phyloP scores from a whole-genome alignment of 2,329 filamentous ascomycete genomes.

The Botrytis cinerea region DNA sequence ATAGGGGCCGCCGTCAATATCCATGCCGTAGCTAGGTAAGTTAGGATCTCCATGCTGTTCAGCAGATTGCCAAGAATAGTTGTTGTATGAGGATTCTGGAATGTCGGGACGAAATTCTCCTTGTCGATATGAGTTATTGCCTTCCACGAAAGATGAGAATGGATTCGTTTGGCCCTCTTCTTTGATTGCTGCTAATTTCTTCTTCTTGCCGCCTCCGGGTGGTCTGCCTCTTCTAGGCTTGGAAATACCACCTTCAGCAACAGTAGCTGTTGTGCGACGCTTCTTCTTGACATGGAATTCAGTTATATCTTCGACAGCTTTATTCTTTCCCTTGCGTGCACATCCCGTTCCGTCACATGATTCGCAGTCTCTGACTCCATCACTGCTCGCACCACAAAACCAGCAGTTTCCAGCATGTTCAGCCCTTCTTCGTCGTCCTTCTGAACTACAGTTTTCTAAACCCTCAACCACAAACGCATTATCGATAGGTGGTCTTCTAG shows the following conservation, averaged over 20 bases:
- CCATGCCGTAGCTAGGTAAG: background rate
- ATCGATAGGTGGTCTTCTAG: slow-evolving; percentile 35
- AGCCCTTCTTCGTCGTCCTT: slow-evolving; percentile 26
- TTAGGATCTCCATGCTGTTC: background rate
- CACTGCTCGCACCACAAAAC: slow-evolving; percentile 28
- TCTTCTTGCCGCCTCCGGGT: background rate
- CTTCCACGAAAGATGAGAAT: background rate
- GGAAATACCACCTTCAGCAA: background rate
- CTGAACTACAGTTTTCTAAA: slow-evolving; percentile 27
- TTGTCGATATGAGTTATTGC: background rate
- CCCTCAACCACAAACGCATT: slow-evolving; percentile 32
- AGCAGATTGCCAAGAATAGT: background rate
- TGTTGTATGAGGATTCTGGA: background rate
- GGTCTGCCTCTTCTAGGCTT: slow-evolving; percentile 21
- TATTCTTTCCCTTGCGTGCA: slow-evolving; percentile 2
- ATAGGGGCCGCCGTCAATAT: background rate
- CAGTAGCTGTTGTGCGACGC: background rate
- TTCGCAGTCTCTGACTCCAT: slow-evolving; percentile 6
- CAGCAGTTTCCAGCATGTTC: slow-evolving; percentile 16
- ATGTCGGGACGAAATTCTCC: background rate
- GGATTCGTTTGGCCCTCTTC: background rate
- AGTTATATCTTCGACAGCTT: background rate
- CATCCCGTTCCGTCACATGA: background rate
- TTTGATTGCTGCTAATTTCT: slow-evolving; percentile 3
- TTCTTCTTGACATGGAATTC: slow-evolving; percentile 1